Evolutionary conservation across 768 basidiomycete species (phyloP).

Genomic region (Tulasnella sp.): DNA sequence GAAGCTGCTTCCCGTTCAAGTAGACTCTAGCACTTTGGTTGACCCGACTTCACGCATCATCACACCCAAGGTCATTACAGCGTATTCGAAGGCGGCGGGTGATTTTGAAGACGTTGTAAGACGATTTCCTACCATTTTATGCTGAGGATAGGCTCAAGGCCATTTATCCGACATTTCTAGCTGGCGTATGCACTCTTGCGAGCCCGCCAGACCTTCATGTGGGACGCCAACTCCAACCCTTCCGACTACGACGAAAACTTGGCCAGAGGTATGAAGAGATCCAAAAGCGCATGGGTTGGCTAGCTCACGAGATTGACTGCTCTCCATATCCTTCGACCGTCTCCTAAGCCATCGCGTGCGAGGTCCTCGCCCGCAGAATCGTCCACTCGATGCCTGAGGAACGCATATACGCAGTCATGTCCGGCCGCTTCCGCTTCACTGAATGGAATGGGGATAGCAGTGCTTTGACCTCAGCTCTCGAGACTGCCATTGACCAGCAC

Average conservation of each 20-base stretch:
- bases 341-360: conserved; percentile 66
- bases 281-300: neutral
- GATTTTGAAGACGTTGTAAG: conserved; percentile 82
- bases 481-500: conserved; percentile 87
- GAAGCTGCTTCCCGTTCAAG: conserved; percentile 74
- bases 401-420: conserved; percentile 65
- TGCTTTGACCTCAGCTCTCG: conserved; percentile 70
- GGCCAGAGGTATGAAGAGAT: conserved; percentile 56
- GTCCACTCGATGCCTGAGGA: conserved; percentile 66
- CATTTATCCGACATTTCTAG: conserved; percentile 43
- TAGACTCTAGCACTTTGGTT: conserved; percentile 58
- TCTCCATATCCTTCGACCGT: conserved; percentile 4
- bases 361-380: conserved; percentile 75
- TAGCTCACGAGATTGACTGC: neutral
- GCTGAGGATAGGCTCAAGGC: neutral
- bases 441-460: conserved; percentile 74
- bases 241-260: conserved; percentile 85
- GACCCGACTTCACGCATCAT: conserved; percentile 80
- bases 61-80: conserved; percentile 65
- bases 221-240: conserved; percentile 74
- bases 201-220: conserved; percentile 73
- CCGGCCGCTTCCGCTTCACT: conserved; percentile 65
- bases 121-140: neutral
- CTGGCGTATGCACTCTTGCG: conserved; percentile 78
- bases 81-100: conserved; percentile 76